Conservation (phyloP, 148 eudicot species). For the Diospyros lotus region DNA sequence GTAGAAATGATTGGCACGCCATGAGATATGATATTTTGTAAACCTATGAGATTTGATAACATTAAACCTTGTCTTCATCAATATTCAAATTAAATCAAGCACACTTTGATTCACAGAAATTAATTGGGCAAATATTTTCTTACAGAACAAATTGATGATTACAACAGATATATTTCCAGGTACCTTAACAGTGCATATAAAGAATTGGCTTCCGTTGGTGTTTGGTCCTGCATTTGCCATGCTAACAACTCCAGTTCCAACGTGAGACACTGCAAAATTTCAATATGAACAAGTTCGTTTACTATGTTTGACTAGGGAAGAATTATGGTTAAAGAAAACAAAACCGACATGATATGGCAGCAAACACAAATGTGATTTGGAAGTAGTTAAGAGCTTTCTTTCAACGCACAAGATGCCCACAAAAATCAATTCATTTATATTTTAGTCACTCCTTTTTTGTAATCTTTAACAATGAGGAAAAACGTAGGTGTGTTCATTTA, state of each 20-base stretch:
- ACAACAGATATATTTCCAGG: neutral
- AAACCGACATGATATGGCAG: neutral
- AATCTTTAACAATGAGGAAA: neutral
- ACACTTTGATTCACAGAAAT: neutral
- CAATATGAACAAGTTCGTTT: neutral
- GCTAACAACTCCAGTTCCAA: constrained; percentile 92
- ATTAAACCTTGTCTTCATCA: neutral
- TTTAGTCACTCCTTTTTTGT: neutral
- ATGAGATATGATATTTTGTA: neutral
- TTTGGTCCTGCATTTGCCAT: constrained; percentile 99
- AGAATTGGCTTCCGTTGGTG: constrained; percentile 95
- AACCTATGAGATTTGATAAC: neutral
- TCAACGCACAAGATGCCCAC: neutral
- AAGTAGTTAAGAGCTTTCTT: neutral
- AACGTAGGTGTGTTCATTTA: too few species aligned
- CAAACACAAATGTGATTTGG: neutral
- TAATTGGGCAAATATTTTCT: neutral
- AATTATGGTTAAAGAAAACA: neutral
- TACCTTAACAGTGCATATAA: constrained; percentile 96
- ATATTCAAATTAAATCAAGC: neutral
- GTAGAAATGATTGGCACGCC: neutral
- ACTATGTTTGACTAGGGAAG: neutral
- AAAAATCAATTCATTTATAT: neutral
- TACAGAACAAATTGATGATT: neutral
- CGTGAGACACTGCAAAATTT: constrained; percentile 55